These are phyloP conservation scores for Ophiocordyceps sinensis DNA, from an alignment of 2,329 filamentous ascomycete species.

Conservation along the genomic window DNA sequence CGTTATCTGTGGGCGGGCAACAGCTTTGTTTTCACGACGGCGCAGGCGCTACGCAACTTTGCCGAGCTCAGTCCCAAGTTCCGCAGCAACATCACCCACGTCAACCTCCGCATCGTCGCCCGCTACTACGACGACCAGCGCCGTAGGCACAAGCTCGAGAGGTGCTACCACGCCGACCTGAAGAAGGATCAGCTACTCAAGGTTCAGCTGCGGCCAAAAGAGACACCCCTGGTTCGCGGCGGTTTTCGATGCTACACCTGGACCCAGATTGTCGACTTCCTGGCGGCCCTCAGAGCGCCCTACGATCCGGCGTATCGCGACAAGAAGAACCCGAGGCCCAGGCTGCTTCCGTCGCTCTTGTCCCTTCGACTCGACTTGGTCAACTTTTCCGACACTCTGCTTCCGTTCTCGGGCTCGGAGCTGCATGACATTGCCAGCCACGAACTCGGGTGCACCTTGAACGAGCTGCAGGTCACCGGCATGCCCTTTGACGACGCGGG, in stretches of 20 bases:
- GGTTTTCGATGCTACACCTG: conserved; percentile 41
- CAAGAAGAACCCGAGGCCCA: conserved; percentile 21
- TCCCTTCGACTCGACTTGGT: conserved; percentile 38
- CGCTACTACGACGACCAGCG: conserved; percentile 39
- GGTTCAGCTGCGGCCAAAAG: conserved; percentile 27
- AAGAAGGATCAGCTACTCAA: conserved; percentile 26
- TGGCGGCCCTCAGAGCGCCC: conserved; percentile 34
- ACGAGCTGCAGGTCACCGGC: conserved; percentile 38
- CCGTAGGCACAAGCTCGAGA: conserved; percentile 25
- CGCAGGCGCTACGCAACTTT: conserved; percentile 33
- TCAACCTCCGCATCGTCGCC: conserved; percentile 39
- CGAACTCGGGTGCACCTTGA: conserved; percentile 36
- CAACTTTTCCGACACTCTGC: conserved; percentile 33
- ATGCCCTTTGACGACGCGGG: conserved; percentile 34
- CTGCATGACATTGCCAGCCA: conserved; percentile 39
- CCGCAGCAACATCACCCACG: conserved; percentile 27
- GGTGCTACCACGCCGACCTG: conserved; percentile 27
- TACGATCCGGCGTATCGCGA: conserved; percentile 25
- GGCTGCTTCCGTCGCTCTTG: conserved; percentile 31
- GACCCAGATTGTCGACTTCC: conserved; percentile 38
- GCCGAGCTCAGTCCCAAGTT: conserved; percentile 26
- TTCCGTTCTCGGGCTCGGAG: conserved; percentile 29
- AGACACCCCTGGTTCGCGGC: conserved; percentile 30
- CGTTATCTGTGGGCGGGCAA: conserved; percentile 37
- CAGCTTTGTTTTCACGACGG: conserved; percentile 39